Evolutionary conservation across 352 stramenopile genomes (phyloP).

Genomic region (Pythium guiyangense): DNA sequence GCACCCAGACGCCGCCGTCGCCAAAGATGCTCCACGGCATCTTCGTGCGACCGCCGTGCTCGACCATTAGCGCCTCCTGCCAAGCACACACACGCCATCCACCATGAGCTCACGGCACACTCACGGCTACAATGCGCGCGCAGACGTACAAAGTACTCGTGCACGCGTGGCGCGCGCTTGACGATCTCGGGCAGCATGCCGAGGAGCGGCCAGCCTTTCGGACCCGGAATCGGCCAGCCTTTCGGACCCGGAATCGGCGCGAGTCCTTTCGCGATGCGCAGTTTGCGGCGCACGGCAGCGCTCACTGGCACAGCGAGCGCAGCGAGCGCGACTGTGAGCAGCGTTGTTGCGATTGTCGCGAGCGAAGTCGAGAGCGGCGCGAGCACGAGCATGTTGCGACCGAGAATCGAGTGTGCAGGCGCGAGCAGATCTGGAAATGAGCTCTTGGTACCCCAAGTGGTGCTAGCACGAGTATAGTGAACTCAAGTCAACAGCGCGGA

Average conservation of each 20-base stretch:
- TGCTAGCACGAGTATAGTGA: too few species aligned
- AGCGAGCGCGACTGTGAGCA: constrained; percentile 3
- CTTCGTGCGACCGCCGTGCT: constrained; percentile 50
- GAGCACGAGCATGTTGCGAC: neutral
- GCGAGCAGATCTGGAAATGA: too few species aligned
- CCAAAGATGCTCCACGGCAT: constrained; percentile 67
- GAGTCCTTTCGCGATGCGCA: constrained; percentile 10
- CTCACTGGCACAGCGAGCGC: neutral
- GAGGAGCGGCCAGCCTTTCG: constrained; percentile 6
- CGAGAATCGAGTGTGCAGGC: too few species aligned
- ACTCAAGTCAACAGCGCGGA: too few species aligned
- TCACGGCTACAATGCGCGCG: neutral
- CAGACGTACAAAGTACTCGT: constrained; percentile 13
- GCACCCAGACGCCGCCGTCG: constrained; percentile 53
- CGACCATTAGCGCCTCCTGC: constrained; percentile 33
- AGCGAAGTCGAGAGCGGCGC: neutral
- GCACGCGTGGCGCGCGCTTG: constrained; percentile 3
- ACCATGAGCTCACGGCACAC: neutral
- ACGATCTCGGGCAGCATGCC: constrained; percentile 8
- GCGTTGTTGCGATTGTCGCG: neutral
- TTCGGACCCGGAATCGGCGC: constrained; percentile 10
- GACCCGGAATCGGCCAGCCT: constrained; percentile 10
- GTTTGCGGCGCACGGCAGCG: constrained; percentile 5
- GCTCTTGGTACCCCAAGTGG: too few species aligned
- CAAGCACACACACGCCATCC: neutral